These are phyloP conservation scores for Lyophyllum shimeji DNA, from an alignment of 768 basidiomycete genomes.

Conservation along the genomic window DNA sequence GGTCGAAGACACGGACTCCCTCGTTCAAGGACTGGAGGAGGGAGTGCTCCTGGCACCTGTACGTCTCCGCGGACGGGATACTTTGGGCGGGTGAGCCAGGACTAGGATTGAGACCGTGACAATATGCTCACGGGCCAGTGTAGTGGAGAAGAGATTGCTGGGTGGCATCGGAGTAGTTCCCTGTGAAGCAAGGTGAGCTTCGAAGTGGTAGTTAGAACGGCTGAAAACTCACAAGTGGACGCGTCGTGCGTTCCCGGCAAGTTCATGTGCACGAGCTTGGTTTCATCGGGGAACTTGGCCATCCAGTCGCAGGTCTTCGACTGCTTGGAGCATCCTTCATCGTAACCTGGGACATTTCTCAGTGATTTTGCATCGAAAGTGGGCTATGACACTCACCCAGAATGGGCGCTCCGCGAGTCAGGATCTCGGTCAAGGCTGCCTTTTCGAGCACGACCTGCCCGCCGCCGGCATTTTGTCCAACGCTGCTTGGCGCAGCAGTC, in stretches of 20 bases:
- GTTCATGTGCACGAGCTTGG: slow-evolving; percentile 46
- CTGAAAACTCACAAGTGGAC: slow-evolving; percentile 36
- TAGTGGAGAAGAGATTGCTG: slow-evolving; percentile 41
- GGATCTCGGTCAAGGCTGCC: slow-evolving; percentile 28
- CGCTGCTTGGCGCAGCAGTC: slow-evolving; percentile 2
- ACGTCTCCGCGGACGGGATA: slow-evolving; percentile 31
- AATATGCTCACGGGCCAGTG: slow-evolving; percentile 38
- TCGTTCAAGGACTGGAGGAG: slow-evolving; percentile 46
- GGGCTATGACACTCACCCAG: slow-evolving; percentile 20
- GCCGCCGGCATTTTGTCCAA: neutral
- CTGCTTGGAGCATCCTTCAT: slow-evolving; percentile 31
- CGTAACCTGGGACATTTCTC: slow-evolving; percentile 26
- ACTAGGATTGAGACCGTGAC: neutral
- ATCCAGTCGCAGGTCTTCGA: slow-evolving; percentile 45
- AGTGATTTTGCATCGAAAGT: neutral
- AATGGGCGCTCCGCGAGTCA: slow-evolving; percentile 31
- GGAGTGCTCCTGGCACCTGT: slow-evolving; percentile 46
- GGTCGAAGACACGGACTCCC: slow-evolving; percentile 51
- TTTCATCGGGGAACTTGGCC: slow-evolving; percentile 41
- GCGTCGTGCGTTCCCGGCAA: slow-evolving; percentile 55
- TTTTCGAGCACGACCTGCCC: slow-evolving; percentile 17
- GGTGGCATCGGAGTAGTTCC: slow-evolving; percentile 43
- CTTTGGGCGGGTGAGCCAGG: slow-evolving; percentile 14
- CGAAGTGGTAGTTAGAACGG: too few species aligned
- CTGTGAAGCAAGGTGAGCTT: slow-evolving; percentile 19